Conservation (phyloP, 495 filamentous ascomycete genomes). For the Aspergillus haitiensis region DNA sequence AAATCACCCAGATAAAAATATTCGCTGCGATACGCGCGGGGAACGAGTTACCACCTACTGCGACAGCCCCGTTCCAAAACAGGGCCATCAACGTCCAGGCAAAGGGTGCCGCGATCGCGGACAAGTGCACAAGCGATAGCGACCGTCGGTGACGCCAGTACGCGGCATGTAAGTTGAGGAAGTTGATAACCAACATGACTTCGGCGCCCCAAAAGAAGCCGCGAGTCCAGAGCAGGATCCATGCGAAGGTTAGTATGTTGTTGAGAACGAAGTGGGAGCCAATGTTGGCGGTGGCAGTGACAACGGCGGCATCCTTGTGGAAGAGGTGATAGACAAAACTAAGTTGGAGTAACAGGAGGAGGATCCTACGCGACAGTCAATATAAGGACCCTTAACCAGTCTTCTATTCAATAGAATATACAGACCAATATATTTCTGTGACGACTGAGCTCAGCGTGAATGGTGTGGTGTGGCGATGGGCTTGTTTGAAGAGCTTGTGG, state of each 20-base stretch:
- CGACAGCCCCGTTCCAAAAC: conserved; percentile 84
- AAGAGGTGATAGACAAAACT: conserved; percentile 77
- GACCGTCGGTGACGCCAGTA: conserved; percentile 76
- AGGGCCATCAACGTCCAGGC: conserved; percentile 82
- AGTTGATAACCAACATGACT: conserved; percentile 73
- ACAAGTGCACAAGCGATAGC: conserved; percentile 68
- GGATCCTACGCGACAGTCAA: conserved; percentile 52
- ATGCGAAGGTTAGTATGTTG: conserved; percentile 75
- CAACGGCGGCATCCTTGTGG: conserved; percentile 55
- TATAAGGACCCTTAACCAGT: not conserved
- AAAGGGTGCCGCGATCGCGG: conserved; percentile 71
- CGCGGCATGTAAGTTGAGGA: conserved; percentile 69
- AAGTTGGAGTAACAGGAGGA: conserved; percentile 70
- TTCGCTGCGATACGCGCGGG: conserved; percentile 79
- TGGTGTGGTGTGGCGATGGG: conserved; percentile 60
- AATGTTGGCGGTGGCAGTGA: conserved; percentile 69
- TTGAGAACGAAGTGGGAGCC: conserved; percentile 81
- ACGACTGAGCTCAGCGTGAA: conserved; percentile 74
- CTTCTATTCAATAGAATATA: conserved; percentile 6
- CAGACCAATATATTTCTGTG: conserved; percentile 73
- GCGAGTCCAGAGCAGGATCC: conserved; percentile 79
- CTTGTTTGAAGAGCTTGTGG: conserved; percentile 68
- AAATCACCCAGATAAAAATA: conserved; percentile 78
- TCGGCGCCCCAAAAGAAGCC: conserved; percentile 69
- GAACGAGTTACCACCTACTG: conserved; percentile 58